Percentiles rank a stretch among this genome's conserved stretches.
phyloP scores from a whole-genome alignment of 1,284 basidiomycete genomes.

The Ganoderma sp. region DNA sequence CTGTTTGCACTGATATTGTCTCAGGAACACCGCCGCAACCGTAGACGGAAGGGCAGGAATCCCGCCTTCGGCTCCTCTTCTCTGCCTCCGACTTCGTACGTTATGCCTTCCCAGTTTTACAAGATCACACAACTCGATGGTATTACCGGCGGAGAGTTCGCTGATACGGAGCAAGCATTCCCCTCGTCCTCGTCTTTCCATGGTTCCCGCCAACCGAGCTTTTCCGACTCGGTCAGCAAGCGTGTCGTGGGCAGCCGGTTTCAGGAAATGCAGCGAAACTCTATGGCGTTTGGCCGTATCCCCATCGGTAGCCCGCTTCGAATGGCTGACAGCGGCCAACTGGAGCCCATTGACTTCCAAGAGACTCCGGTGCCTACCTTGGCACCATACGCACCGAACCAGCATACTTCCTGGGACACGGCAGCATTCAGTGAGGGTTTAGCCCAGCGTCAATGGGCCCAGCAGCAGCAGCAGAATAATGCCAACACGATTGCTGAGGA shows the following conservation, averaged over 20 bases:
- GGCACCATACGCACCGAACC: slow-evolving; percentile 59
- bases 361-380: slow-evolving; percentile 54
- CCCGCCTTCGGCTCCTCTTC: slow-evolving; percentile 68
- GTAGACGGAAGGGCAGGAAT: slow-evolving; percentile 55
- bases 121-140: slow-evolving; percentile 67
- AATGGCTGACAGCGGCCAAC: slow-evolving; percentile 57
- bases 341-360: slow-evolving; percentile 42
- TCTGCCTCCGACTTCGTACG: slow-evolving; percentile 74
- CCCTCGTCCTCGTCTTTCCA: slow-evolving; percentile 35
- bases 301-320: slow-evolving; percentile 67
- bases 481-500: slow-evolving; percentile 35
- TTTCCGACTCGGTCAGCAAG: slow-evolving; percentile 64
- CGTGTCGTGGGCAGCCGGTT: slow-evolving; percentile 72
- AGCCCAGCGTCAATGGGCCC: slow-evolving; percentile 32
- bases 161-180: slow-evolving; percentile 42
- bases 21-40: slow-evolving; percentile 39
- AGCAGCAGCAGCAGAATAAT: slow-evolving; percentile 29
- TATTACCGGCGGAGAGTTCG: slow-evolving; percentile 64
- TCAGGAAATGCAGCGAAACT: slow-evolving; percentile 71
- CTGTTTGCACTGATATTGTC: neutral
- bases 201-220: slow-evolving; percentile 47
- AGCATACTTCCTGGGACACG: slow-evolving; percentile 49
- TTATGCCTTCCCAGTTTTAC: slow-evolving; percentile 80
- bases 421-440: slow-evolving; percentile 38
- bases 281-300: slow-evolving; percentile 57